Base-by-base conservation (phyloP, 345 rosid genomes). In the Geranium brycei region DNA sequence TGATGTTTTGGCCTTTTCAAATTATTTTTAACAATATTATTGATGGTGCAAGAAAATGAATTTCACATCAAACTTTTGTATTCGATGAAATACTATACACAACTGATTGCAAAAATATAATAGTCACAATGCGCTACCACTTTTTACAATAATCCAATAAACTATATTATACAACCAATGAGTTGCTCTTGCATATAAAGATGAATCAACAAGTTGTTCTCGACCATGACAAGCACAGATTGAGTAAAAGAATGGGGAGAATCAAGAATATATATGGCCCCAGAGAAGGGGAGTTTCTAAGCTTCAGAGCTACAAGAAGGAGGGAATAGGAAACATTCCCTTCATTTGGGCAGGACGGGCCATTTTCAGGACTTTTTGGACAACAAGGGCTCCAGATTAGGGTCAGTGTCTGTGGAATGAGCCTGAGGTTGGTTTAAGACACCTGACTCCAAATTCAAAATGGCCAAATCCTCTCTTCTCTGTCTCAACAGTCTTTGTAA, bases 341-440 rank as follows among this genome's bases (percentile, higher is more conserved):
- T 23, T 35, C 0, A 35, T 4, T 35, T 35, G 41, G 41, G 12
- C 7, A 47, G 14, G 15, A 38, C 0, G 8, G 11, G 47, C 47
- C 6, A 38, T 41, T 14, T 19, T 77, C 70, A 75, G 12, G 72
- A 55, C 59, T 76, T 77, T 58, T 53, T 64, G 31, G 77, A 62
- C 71, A 93, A 66, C 75, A 93, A 76, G 63, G 97, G 92, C 71
- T 85, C 96, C 78, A 75, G 59, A 40, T 72, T 74, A 28, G 91
- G 76, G 62, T 79, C 80, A 5, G 38, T 63, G 58, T 61, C 38
- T 17, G 8, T 62, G n/a, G 75, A 61, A 58, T 17, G 41, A 23
- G 28, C 71, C 0, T 62, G 65, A 17, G 69, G 55, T 55, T 47
- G 53, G 53, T 7, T 70, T 53, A 19, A 66, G 60, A 18, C 57